A percentile compares a stretch with the other conserved stretches of the same genome.
Evolutionary conservation across 1,139 yeast species (phyloP).

Genomic region (Yamadazyma atlantica): DNA sequence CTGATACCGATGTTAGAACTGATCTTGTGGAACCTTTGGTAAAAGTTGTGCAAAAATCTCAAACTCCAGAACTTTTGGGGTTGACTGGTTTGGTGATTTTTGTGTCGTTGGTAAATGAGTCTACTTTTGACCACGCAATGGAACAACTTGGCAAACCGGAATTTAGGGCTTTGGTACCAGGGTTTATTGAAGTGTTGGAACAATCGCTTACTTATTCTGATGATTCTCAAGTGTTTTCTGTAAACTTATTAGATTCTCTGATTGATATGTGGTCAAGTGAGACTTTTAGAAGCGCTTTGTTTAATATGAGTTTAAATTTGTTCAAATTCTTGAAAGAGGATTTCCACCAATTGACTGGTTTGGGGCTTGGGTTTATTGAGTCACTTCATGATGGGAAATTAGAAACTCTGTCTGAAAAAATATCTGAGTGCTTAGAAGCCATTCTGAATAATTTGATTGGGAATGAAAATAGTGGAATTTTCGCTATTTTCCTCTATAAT

Average conservation of each 20-base stretch:
- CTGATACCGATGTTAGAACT: conserved; percentile 42
- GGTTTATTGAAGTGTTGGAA: not conserved
- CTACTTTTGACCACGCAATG: conserved; percentile 4
- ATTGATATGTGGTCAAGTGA: not conserved
- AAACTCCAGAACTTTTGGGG: conserved; percentile 4
- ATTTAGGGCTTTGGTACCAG: not conserved
- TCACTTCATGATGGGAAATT: not conserved
- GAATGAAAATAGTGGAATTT: not conserved
- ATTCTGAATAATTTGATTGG: conserved; percentile 3
- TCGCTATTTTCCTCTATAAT: not conserved
- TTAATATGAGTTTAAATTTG: not conserved
- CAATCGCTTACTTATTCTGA: too few relatives aligned
- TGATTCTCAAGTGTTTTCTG: too few relatives aligned
- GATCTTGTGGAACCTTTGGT: conserved; percentile 6
- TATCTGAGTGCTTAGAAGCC: not conserved
- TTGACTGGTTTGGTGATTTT: conserved; percentile 4
- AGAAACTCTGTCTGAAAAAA: not conserved
- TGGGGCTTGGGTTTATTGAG: conserved; percentile 2
- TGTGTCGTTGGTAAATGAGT: conserved; percentile 6
- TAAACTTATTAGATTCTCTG: conserved; percentile 2
- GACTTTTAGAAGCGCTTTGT: not conserved
- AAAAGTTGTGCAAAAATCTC: conserved; percentile 1
- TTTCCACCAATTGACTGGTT: not conserved
- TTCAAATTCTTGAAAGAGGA: not conserved
- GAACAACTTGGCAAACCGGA: not conserved